Evolutionary conservation across 305 asterid genomes (phyloP), one percentile per base, ranked within the genome.

Genomic region (Fraxinus sp.): DNA sequence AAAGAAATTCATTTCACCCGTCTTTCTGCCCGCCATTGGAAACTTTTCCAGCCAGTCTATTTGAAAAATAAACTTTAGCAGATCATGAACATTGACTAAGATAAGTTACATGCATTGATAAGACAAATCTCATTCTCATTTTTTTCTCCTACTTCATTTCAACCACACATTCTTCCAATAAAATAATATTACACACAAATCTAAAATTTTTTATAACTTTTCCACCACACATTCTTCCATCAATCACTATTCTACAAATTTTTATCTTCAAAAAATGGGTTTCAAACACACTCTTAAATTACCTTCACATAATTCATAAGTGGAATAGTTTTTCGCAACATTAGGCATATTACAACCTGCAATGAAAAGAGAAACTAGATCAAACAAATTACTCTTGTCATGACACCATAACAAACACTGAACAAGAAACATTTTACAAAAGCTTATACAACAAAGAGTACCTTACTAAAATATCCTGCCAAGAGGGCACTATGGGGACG

Each of bases 391-490:
- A 35, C 24, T 84, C 83, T 30, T 35, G 70, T 80, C 30, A 81
- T 59, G 52, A 84, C 30, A 46, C 55, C 59, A 33, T 77, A 64
- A 77, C 74, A 41, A 71, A 81, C 52, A 78, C 59, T 20, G 22
- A 70, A 30, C 75, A 82, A 5, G 32, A 59, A 84, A 75, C 68
- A 64, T 7, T 55, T 39, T 36, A 36, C 52, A 39, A 46, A 52
- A 7, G 30, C 64, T 26, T 81, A 75, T 11, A 68, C 81, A 39
- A 28, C 43, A 81, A 80, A 85, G 70, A 71, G 49, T 85, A 96
- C 99, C 98, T 97, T 97, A 89, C 98, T 95, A 88, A 97, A 97
- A 84, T 97, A 97, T 87, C 98, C 99, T 77, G 99, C 98, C 88
- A 97, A 86, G 84, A 93, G 78, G 52, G 98, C 97, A 83, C 98